Evolutionary conservation across 495 filamentous ascomycete species (phyloP), one percentile per base, ranked within the genome.

Genomic region (Elasticomyces elasticus): DNA sequence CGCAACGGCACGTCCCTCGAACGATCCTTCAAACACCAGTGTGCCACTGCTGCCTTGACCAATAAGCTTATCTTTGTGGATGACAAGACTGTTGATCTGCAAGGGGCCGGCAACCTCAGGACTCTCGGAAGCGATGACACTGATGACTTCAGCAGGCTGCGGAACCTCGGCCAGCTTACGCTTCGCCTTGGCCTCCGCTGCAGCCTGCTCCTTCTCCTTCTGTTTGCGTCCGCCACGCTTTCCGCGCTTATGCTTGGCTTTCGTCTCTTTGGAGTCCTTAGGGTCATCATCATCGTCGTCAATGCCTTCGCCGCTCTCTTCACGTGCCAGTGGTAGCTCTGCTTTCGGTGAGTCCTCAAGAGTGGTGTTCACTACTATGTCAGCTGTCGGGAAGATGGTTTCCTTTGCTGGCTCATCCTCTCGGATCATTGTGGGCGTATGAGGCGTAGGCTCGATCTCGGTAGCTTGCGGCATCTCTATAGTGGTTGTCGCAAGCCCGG

Each of bases 231-330:
- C 90, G 35, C 89, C 92, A 42, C 92, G 79, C 33, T 81, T 79
- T 13, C 92, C 92, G 56, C 92, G 79, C 64, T 89, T 92, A 71
- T 89, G 92, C 71, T 90, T 89, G 22, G 42, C 52, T 27, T 83
- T 79, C 43, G 76, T 75, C 5, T 51, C 42, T 11, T 57, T 57
- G 22, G 40, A 38, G 13, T 57, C 54, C 28, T 20, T 49, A 11
- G 31, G 15, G 1, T 40, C 44, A 24, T 50, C 68, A n/a, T 74
- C 67, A 23, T 62, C 51, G 5, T 54, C 46, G 3, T 28, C 56
- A 23, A 25, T 46, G 37, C 38, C 40, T 22, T 60, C 58, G 19
- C 19, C 22, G 4, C 45, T 40, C 20, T 55, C 44, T 13, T 13
- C 35, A 4, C 45, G 43, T 12, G n/a, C 53, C 6, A 56, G 48